A percentile compares a stretch with the other conserved stretches of the same genome.
These are phyloP conservation scores for Ophiocordyceps polyrhachis-furcata DNA, from an alignment of 2,329 filamentous ascomycete species.

Conservation along the genomic window DNA sequence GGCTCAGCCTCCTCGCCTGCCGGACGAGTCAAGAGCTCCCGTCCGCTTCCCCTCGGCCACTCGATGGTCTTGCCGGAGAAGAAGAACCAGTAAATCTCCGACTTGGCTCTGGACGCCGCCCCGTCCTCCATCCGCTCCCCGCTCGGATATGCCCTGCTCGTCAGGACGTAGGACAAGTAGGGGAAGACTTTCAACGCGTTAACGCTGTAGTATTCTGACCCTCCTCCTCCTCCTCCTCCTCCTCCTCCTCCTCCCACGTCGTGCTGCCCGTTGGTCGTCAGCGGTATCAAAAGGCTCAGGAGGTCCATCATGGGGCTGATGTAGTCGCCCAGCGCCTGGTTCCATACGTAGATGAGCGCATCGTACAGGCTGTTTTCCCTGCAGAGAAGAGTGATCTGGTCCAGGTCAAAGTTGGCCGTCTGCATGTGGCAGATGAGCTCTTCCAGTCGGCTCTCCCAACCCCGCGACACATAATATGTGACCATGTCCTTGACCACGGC, in stretches of 20 bases:
- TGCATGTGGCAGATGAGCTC: slow-evolving; percentile 91
- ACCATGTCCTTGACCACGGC: slow-evolving; percentile 74
- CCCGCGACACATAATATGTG: slow-evolving; percentile 57
- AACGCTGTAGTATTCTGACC: slow-evolving; percentile 41
- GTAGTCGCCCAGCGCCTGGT: slow-evolving; percentile 72
- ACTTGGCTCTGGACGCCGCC: slow-evolving; percentile 60
- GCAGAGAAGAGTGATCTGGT: slow-evolving; percentile 79
- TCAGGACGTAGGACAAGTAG: slow-evolving; percentile 81
- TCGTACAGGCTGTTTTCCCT: slow-evolving; percentile 87
- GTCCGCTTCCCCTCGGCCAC: slow-evolving; percentile 51
- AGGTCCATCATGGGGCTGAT: slow-evolving; percentile 80
- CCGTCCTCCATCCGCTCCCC: slow-evolving; percentile 55
- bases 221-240: slow-evolving; percentile 39
- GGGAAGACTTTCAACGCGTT: slow-evolving; percentile 85
- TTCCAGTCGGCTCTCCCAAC: slow-evolving; percentile 62
- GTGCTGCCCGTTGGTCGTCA: slow-evolving; percentile 37
- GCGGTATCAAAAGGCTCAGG: slow-evolving; percentile 43
- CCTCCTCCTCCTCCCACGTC: slow-evolving; percentile 31
- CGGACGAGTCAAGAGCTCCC: slow-evolving; percentile 42
- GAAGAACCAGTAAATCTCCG: slow-evolving; percentile 79
- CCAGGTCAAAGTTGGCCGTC: slow-evolving; percentile 77
- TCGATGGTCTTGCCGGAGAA: slow-evolving; percentile 66
- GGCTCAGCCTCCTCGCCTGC: slow-evolving; percentile 38
- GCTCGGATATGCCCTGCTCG: slow-evolving; percentile 79
- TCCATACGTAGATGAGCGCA: slow-evolving; percentile 94